Evolutionary conservation across 192 early-diverging fungal genomes (phyloP), one percentile per base, ranked within the genome.

Genomic region (Pilaira anomala): DNA sequence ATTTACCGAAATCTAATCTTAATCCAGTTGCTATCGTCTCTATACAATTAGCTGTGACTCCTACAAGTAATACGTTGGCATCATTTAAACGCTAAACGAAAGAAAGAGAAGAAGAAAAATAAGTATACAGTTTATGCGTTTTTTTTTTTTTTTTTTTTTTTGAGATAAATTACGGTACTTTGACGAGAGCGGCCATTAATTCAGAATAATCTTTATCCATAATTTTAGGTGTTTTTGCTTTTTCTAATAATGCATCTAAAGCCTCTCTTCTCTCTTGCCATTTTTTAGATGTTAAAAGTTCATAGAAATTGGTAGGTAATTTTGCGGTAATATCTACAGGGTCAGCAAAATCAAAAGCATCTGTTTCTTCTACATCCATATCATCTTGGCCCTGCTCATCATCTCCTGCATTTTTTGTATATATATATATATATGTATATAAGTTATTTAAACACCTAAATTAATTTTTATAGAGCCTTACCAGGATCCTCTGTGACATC

Each of bases 181-280:
- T 98, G 19, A 86, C 88, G 26, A 99, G 79, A 14, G 86, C 83
- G 14, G 80, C 80, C 3, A 98, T 78, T 6, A 98, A 75, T 56
- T 98, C 94, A 21, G 87, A 84, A 54, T 93, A 95, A 48, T 85
- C 68, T 24, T 78, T 84, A 50, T 93, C 92, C 14, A 82, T 76
- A 16, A 95, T 83, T 60, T 87, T 91, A 7, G 90, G 91, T 3
- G 82, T 75, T 62, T 89, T 87, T 16, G 85, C 73, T 3, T 91
- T 70, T 29, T 74, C 85, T 6, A 91, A 63, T 25, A 99, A 69
- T 11, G 69, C 80, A 50, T 95, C 93, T 40, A 98, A 65, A 0
- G 86, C 93, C 63, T 97, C 95, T 63, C 95, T 96, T 68, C 98
- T 83, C 68, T 98, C 96, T 74, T 96, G 87, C 98, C 98, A 99